Percentiles rank a stretch among this genome's conserved stretches.
Evolutionary conservation across 2,329 filamentous ascomycete species (phyloP).

Genomic region (Aspergillus sp.): DNA sequence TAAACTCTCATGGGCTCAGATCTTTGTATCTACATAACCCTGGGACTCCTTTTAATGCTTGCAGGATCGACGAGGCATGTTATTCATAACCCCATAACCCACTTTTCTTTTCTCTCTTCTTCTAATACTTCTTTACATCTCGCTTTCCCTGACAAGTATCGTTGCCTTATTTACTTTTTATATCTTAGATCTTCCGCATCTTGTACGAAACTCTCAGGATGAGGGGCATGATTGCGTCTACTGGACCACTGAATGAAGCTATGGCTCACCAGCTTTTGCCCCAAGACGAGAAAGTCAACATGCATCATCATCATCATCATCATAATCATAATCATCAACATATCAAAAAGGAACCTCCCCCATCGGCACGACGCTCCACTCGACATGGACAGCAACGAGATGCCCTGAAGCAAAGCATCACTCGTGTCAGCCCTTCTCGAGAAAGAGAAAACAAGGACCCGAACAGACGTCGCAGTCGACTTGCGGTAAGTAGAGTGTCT

Average conservation of each 20-base stretch:
- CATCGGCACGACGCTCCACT: slow-evolving; percentile 19
- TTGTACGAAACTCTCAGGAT: slow-evolving; percentile 13
- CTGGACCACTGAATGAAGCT: slow-evolving; percentile 12
- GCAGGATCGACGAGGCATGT: slow-evolving; percentile 10
- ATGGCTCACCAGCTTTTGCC: slow-evolving; percentile 20
- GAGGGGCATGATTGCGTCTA: slow-evolving; percentile 11
- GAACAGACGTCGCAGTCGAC: slow-evolving; percentile 47
- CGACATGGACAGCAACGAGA: slow-evolving; percentile 21
- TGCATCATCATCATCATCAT: slow-evolving; percentile 17
- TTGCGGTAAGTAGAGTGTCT: slow-evolving; percentile 37
- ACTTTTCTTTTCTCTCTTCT: slow-evolving; percentile 9
- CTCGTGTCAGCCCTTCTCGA: slow-evolving; percentile 15
- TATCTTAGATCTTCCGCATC: slow-evolving; percentile 5
- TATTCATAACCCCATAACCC: slow-evolving; percentile 9
- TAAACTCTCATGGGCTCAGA: slow-evolving; percentile 28
- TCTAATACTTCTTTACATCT: slow-evolving; percentile 5
- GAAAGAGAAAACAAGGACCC: slow-evolving; percentile 32
- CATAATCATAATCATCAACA: slow-evolving; percentile 16
- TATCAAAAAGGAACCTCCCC: slow-evolving; percentile 17
- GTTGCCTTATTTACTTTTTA: slow-evolving; percentile 6
- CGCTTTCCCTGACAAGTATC: slow-evolving; percentile 1
- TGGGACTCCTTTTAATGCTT: slow-evolving; percentile 15
- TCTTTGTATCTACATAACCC: slow-evolving; percentile 21
- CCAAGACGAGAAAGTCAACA: slow-evolving; percentile 16
- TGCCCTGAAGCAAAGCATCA: slow-evolving; percentile 11